Evolutionary conservation across 495 filamentous ascomycete species (phyloP), one percentile per base, ranked within the genome.

Genomic region (Aspergillus carlsbadensis): DNA sequence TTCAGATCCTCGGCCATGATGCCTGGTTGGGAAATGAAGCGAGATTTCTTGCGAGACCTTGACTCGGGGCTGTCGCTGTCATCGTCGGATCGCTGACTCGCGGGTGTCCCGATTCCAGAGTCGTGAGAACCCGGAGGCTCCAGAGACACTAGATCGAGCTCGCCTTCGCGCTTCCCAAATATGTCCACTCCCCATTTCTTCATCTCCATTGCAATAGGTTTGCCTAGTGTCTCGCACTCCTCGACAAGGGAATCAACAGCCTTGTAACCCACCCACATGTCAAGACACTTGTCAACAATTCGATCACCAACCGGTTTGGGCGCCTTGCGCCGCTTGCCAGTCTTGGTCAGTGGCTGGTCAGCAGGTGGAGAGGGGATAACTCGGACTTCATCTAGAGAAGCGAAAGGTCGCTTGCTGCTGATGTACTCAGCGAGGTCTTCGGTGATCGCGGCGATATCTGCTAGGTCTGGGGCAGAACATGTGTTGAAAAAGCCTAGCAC

Each of bases 401-500:
- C 60, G 57, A 92, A 97, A 0, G 92, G 91, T 34, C 87, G 84
- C 37, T 86, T 72, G 0, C 81, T 74, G 1, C 93, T 67, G 55
- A 98, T 81, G 10, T 81, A 43, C 24, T 83, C 72, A 0, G 90
- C 87, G 49, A 81, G 75, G 11, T 84, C 83, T 54, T 88, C 83
- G 2, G 86, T 85, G 17, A 87, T 82, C 42, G 80, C 81, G 11
- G 90, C 86, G 40, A 96, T 86, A 63, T 95, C 91, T 2, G 85
- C 81, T 15, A 98, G 79, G 43, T 90, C 86, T 22, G 85, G 77
- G 14, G 77, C 71, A 3, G 81, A 79, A 70, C 90, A 94, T 0
- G 78, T 85, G 65, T 98, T 98, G 71, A 98, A 84, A 66, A 90
- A 96, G 0, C 83, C 78, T 15, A 98, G 73, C 1, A 96, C 83